Evolutionary conservation across 257 asterid species (phyloP), one percentile per base, ranked within the genome.

Genomic region (Penstemon eatonii): DNA sequence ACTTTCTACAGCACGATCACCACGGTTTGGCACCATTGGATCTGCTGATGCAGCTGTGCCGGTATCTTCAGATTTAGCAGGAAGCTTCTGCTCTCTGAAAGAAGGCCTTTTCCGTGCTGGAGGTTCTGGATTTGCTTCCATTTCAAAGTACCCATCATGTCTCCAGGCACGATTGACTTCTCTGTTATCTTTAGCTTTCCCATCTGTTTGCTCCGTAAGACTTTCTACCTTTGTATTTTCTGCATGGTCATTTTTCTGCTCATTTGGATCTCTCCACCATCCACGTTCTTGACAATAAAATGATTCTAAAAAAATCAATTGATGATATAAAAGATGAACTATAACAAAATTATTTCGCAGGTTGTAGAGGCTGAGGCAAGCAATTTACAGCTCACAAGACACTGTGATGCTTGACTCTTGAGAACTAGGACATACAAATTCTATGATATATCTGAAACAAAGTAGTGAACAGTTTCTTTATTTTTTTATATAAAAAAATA

Each of bases 21-120:
- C 73, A 40, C 66, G 78, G 45, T 83, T 80, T 53, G 81, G 69
- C 65, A 71, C 77, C 74, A 39, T 72, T 25, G 74, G 69, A 64
- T 76, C 80, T 37, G 63, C 69, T 37, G 63, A 67, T 51, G 55
- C 76, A 68, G 76, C 63, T 77, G 70, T 82, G 56, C 40, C 75
- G 38, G 68, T 66, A 72, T 83, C 83, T 73, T 78, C 87, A 7
- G 83, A 54, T 72, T 83, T 91, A 9, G 78, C 51, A 10, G 84
- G 73, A 39, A 82, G 50, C 83, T 92, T 90, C 71, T 82, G 87
- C 82, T 92, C 97, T 67, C 93, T 79, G 66, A 92, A 92, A 50
- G 97, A 72, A 50, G 89, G 92, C 78, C 98, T 76, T 80, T 77
- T 92, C 67, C 83, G 80, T 11, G 63, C 65, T 37, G 80, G 78